These are phyloP conservation scores for Cucurbita ficifolia DNA, from an alignment of 306 rosid species.

Conservation along the genomic window DNA sequence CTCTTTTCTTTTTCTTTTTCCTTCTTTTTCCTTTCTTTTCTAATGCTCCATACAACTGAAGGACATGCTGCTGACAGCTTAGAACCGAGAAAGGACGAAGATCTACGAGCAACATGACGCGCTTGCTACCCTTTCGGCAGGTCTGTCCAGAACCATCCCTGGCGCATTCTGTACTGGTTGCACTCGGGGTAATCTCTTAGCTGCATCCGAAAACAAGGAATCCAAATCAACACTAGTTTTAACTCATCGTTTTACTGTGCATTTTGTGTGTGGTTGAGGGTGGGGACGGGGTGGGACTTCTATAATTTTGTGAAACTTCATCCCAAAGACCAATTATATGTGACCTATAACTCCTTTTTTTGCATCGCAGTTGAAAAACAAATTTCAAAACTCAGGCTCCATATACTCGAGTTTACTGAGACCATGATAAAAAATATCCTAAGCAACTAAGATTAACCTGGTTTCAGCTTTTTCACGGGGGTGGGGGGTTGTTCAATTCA, in stretches of 20 bases:
- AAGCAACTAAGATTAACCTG: not conserved
- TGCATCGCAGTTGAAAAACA: not conserved
- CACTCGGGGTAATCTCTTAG: conserved; percentile 7
- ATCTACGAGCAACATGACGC: conserved; percentile 7
- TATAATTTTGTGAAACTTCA: not conserved
- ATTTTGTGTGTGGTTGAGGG: not conserved
- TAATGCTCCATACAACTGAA: not conserved
- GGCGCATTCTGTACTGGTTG: conserved; percentile 6
- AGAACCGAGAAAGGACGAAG: not conserved
- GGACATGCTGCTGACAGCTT: not conserved
- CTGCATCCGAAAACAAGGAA: not conserved
- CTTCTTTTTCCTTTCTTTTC: not conserved
- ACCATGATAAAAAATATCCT: not conserved
- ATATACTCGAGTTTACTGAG: not conserved
- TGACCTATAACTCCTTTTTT: not conserved
- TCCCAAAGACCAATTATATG: not conserved
- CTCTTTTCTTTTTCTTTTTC: not conserved
- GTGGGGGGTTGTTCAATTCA: not conserved
- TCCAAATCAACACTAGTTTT: not conserved
- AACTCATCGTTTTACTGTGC: not conserved
- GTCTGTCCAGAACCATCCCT: conserved; percentile 9
- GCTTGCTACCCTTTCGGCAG: conserved; percentile 3
- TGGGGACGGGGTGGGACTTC: not conserved
- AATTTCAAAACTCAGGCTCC: not conserved
- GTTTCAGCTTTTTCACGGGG: not conserved